Evolutionary conservation across 2,329 filamentous ascomycete genomes (phyloP).

Genomic region (Cercospora nicotianae): DNA sequence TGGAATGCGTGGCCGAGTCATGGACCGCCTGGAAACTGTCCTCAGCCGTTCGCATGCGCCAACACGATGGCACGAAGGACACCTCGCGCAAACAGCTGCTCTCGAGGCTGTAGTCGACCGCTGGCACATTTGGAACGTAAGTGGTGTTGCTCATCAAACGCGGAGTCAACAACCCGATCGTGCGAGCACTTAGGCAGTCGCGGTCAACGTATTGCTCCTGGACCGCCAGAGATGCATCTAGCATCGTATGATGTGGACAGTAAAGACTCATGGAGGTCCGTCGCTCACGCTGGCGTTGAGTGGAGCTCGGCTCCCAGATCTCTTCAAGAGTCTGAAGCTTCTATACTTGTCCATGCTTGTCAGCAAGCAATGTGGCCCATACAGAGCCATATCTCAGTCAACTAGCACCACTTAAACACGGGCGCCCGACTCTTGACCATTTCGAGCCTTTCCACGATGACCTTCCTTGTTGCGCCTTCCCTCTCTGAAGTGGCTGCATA

Average conservation of each 20-base stretch:
- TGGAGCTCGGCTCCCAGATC: background rate
- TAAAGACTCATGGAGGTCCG: background rate
- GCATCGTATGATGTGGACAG: background rate
- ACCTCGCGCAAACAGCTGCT: background rate
- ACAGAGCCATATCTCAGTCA: background rate
- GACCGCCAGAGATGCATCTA: background rate
- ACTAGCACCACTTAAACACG: slow-evolving; percentile 95
- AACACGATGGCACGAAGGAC: background rate
- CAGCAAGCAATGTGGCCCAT: background rate
- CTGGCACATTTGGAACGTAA: background rate
- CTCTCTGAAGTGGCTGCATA: slow-evolving; percentile 93
- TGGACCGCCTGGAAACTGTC: background rate
- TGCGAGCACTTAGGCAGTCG: background rate
- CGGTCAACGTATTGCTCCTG: background rate
- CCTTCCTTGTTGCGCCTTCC: slow-evolving; percentile 86
- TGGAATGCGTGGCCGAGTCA: background rate
- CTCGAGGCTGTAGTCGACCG: background rate
- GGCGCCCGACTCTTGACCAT: slow-evolving; percentile 94
- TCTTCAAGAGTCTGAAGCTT: background rate
- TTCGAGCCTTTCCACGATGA: slow-evolving; percentile 94
- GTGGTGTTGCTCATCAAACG: background rate
- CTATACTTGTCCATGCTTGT: too few species aligned
- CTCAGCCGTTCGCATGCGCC: background rate
- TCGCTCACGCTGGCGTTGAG: background rate
- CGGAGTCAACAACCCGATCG: background rate